phyloP scores from a whole-genome alignment of 139 green algal species.

The Asterochloris sp. region DNA sequence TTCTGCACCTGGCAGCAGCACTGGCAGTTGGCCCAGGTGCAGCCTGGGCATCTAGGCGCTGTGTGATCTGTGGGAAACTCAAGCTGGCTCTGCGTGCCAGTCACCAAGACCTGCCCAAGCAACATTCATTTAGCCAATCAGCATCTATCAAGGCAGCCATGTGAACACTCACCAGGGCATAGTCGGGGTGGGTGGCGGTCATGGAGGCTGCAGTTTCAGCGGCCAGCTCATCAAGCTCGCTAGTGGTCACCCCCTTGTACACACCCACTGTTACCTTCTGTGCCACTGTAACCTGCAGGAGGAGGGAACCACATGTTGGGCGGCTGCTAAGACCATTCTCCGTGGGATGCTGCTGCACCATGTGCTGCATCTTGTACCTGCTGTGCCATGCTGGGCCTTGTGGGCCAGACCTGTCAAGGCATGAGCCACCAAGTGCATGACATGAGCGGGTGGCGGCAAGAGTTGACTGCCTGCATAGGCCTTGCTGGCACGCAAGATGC shows the following conservation, averaged over 20 bases:
- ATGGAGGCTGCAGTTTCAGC: constrained; percentile 97
- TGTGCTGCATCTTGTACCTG: background rate
- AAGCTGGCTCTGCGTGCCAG: background rate
- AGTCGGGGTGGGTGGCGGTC: constrained; percentile 97
- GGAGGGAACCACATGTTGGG: background rate
- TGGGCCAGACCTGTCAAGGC: background rate
- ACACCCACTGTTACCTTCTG: constrained; percentile 96
- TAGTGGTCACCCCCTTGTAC: constrained; percentile 96
- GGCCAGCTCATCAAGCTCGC: constrained; percentile 96
- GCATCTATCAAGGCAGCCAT: background rate
- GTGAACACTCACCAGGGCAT: constrained; percentile 73
- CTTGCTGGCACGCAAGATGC: too few species aligned
- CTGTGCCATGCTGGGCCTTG: background rate
- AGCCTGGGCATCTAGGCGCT: background rate
- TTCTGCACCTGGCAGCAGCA: background rate
- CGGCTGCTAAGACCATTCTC: too few species aligned
- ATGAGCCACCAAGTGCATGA: too few species aligned
- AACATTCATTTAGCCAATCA: background rate
- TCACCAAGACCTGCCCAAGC: too few species aligned
- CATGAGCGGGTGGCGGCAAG: too few species aligned
- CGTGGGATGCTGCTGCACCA: too few species aligned
- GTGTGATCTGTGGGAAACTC: background rate
- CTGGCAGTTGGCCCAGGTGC: background rate
- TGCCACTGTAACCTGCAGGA: constrained; percentile 85
- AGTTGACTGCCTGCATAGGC: background rate